Evolutionary conservation across 495 filamentous ascomycete genomes (phyloP), one percentile per base, ranked within the genome.

Genomic region (Baudoinia panamericana): DNA sequence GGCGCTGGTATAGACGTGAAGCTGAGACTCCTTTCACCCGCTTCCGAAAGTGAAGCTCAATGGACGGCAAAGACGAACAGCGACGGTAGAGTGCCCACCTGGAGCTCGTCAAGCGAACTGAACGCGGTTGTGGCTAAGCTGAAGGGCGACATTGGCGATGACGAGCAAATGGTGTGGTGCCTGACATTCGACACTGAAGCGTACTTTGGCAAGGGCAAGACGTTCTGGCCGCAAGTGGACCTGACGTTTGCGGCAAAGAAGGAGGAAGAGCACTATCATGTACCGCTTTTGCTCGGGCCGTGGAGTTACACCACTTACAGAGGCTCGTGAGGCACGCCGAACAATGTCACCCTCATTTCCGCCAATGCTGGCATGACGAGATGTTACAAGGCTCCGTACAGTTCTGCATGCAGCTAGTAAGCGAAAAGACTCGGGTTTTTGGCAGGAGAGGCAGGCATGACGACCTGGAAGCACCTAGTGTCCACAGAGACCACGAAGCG

Each of bases 261-360:
- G 41, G 39, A 39, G 39, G 46, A 48, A 22, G 54, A 56, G 63
- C 82, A 92, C 63, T 95, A 86, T 53, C 90, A 97, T 72, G 81
- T 97, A 3, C 90, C 90, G 19, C 63, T 97, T 56, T 51, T 97
- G 58, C 57, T 97, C 63, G 75, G 83, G 39, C 87, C 87, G 30
- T 95, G 78, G 66, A 84, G 78, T 54, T 97, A 93, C 64, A 83
- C 83, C 35, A 95, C 90, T 5, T 97, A 97, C 61, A 67, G 90
- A 52, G 90, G 90, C 25, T 56, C 46, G 19, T 61, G 42, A 54
- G 42, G n/a, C n/a, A 39, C 3, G 5, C 2, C 7, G 18, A 4
- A 11, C 19, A 25, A 24, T 37, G 35, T 37, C 16, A 36, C n/a
- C n/a, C n/a, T n/a, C n/a, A n/a, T n/a, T n/a, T n/a, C n/a, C n/a